Evolutionary conservation across 768 basidiomycete species (phyloP), one percentile per base, ranked within the genome.

Genomic region (Agaricus sinodeliciosus): DNA sequence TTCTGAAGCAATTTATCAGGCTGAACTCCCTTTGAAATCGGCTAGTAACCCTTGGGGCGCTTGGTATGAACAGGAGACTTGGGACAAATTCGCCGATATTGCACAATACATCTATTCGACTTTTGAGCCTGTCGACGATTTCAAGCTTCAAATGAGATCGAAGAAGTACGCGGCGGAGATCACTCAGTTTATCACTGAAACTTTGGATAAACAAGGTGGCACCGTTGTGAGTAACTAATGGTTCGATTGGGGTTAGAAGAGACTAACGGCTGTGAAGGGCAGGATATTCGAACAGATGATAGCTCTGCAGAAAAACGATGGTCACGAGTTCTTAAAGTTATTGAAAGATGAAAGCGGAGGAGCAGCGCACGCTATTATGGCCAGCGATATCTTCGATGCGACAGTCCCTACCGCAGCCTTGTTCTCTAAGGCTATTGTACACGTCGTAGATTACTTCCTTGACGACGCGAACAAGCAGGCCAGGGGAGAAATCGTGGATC

Each of bases 401-500:
- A 62, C 74, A 13, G 72, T 85, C 11, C 80, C 82, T 4, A 80
- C 80, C 13, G 74, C 77, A 2, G 68, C 79, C 0, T 60, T 78
- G 5, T 84, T 79, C 67, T 80, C 81, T 1, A 72, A 80, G 47
- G 72, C 75, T 9, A 63, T 86, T 39, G 70, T 77, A 3, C 74
- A 77, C 49, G 73, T 84, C 19, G 69, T 88, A 45, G 70, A 85
- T 59, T 84, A 79, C 65, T 87, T 80, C 58, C 66, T 86, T 12
- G 67, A 72, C 9, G 69, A 72, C 1, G 63, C 62, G 39, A 65
- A 66, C 56, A 44, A 63, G 50, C 44, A 62, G 15, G 71, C 68
- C 25, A 69, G 73, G 9, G 64, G 66, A 19, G 69, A 76, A 31
- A 70, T 84, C 27, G 65, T 73, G 1, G 58, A 55, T 15, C 58